phyloP scores from a whole-genome alignment of 305 asterid genomes.

The Lippia alba region DNA sequence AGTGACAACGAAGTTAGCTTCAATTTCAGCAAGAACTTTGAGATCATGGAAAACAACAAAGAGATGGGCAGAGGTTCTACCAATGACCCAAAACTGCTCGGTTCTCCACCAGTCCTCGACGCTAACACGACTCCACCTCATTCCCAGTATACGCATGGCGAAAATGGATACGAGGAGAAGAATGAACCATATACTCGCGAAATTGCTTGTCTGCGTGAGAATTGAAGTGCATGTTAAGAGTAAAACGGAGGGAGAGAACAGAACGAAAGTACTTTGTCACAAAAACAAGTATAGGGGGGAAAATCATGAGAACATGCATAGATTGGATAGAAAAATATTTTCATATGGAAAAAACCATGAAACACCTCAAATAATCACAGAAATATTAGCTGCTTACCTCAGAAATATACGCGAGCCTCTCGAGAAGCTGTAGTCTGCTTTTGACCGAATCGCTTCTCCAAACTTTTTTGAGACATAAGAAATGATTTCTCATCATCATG shows the following conservation, averaged over 20 bases:
- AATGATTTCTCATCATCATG: conserved; percentile 75
- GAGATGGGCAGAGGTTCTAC: conserved; percentile 72
- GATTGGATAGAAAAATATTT: background rate
- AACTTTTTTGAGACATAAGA: conserved; percentile 75
- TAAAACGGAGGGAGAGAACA: too few relatives aligned
- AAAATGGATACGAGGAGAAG: conserved; percentile 69
- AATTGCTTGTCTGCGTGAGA: conserved; percentile 63
- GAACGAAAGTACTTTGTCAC: too few relatives aligned
- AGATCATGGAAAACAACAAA: conserved; percentile 80
- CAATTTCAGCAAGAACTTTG: conserved; percentile 70
- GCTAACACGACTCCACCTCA: conserved; percentile 73
- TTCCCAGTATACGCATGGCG: conserved; percentile 65
- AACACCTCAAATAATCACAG: too few relatives aligned
- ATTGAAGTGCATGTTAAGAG: conserved; percentile 12
- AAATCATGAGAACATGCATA: too few relatives aligned
- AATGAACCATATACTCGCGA: conserved; percentile 69
- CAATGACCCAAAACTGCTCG: conserved; percentile 79
- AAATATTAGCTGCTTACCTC: conserved; percentile 42
- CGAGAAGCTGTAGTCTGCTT: conserved; percentile 57
- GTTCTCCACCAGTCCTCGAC: conserved; percentile 81
- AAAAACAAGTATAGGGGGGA: too few relatives aligned
- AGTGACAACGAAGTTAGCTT: conserved; percentile 70
- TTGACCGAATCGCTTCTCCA: conserved; percentile 84
- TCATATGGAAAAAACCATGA: background rate
- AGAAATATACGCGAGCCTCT: conserved; percentile 70